Evolutionary conservation across 495 filamentous ascomycete species (phyloP).

Genomic region (Podospora anserina): DNA sequence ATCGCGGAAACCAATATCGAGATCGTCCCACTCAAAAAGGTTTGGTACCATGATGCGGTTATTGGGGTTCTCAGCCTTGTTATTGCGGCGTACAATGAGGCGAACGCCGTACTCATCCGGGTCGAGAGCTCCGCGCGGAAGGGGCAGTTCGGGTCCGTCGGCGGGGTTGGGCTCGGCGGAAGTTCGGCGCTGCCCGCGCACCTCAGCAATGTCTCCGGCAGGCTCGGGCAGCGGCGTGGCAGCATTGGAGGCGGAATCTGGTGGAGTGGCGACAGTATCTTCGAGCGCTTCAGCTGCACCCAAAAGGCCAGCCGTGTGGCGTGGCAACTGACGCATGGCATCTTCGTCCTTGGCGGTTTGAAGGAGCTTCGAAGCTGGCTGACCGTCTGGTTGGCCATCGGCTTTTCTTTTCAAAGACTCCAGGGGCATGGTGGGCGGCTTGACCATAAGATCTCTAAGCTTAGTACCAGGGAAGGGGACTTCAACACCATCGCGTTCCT

Average conservation of each 20-base stretch:
- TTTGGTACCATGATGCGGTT: constrained; percentile 46
- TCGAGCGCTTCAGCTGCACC: constrained; percentile 40
- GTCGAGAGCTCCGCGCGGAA: constrained; percentile 38
- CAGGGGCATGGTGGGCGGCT: constrained; percentile 24
- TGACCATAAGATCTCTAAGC: constrained; percentile 28
- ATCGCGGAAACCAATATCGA: constrained; percentile 51
- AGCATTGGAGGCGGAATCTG: constrained; percentile 38
- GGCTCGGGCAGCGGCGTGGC: constrained; percentile 35
- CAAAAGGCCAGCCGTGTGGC: constrained; percentile 44
- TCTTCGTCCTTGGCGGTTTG: constrained; percentile 29
- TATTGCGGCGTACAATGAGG: constrained; percentile 31
- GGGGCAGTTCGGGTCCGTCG: constrained; percentile 30
- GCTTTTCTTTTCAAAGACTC: constrained; percentile 39
- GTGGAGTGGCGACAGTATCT: constrained; percentile 27
- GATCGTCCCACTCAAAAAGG: constrained; percentile 36
- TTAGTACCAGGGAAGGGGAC: constrained; percentile 35
- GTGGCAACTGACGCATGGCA: constrained; percentile 27
- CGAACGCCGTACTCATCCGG: constrained; percentile 44
- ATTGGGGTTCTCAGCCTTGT: constrained; percentile 32
- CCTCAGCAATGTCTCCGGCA: constrained; percentile 21
- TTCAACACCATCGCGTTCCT: constrained; percentile 31
- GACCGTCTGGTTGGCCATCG: constrained; percentile 40
- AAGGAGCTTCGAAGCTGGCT: constrained; percentile 37
- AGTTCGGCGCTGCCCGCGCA: constrained; percentile 15
- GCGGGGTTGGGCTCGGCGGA: constrained; percentile 20